These are phyloP conservation scores for Beauveria scarabaeidicola DNA, from an alignment of 2,329 filamentous ascomycete genomes.

Conservation along the genomic window DNA sequence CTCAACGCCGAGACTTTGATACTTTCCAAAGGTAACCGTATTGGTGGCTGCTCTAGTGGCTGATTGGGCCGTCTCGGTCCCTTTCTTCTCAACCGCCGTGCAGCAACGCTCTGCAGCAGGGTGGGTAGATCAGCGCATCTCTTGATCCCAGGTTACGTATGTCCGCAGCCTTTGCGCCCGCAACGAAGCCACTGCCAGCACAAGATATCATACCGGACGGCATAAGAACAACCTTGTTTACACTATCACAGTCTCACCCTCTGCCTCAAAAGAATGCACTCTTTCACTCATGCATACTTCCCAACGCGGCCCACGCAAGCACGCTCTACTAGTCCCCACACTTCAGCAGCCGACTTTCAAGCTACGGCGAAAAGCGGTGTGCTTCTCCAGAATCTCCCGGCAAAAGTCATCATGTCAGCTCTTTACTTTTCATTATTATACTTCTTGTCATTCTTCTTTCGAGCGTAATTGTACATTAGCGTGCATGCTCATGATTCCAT, in stretches of 20 bases:
- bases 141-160: background rate
- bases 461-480: background rate
- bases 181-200: background rate
- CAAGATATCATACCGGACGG: background rate
- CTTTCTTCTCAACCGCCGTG: background rate
- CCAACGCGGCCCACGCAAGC: background rate
- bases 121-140: background rate
- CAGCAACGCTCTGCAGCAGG: background rate
- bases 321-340: background rate
- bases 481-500: background rate
- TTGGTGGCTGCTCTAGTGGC: background rate
- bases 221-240: background rate
- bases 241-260: background rate
- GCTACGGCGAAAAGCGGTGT: conserved; percentile 3
- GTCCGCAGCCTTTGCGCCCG: background rate
- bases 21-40: no score
- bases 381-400: background rate
- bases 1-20: background rate
- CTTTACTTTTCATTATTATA: background rate
- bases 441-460: background rate
- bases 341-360: background rate
- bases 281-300: background rate
- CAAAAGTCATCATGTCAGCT: background rate
- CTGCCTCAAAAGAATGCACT: background rate
- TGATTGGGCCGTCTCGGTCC: background rate